Conservation (phyloP, 2,329 filamentous ascomycete genomes). For the Blastomyces parvus region DNA sequence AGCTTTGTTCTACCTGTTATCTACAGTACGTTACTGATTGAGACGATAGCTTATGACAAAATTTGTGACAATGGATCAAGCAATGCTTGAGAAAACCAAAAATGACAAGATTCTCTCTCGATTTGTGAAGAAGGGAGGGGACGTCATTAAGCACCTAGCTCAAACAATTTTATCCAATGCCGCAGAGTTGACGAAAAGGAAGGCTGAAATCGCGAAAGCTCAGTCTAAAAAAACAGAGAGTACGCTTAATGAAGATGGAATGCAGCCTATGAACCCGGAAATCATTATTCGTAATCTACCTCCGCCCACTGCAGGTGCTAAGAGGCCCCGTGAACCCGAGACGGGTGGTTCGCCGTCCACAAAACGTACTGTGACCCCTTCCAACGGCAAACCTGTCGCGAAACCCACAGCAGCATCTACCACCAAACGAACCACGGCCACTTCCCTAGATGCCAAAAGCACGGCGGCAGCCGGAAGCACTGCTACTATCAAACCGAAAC, state of each 20-base stretch:
- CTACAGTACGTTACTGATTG: conserved; percentile 19
- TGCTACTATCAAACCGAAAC: conserved; percentile 27
- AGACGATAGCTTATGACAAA: conserved; percentile 41
- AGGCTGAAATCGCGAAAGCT: conserved; percentile 30
- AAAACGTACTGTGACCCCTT: conserved; percentile 32
- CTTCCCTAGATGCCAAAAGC: conserved; percentile 25
- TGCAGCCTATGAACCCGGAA: conserved; percentile 4
- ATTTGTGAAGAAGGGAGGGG: conserved; percentile 50
- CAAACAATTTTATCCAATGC: conserved; percentile 47
- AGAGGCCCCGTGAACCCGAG: conserved; percentile 34
- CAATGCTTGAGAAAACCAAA: conserved; percentile 51
- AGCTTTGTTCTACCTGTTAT: neutral
- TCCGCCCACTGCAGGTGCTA: conserved; percentile 26
- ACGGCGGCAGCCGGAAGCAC: conserved; percentile 17
- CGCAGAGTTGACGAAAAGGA: conserved; percentile 36
- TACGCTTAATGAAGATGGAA: neutral
- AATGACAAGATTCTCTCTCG: conserved; percentile 48
- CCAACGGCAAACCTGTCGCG: conserved; percentile 26
- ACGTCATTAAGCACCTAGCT: conserved; percentile 46
- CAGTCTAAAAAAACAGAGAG: conserved; percentile 15
- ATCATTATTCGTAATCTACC: conserved; percentile 11
- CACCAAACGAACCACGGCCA: conserved; percentile 23
- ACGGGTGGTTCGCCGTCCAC: conserved; percentile 26
- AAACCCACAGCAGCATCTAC: conserved; percentile 19
- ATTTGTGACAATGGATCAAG: conserved; percentile 49